Evolutionary conservation across 2,329 filamentous ascomycete genomes (phyloP).

Genomic region (Exophiala sp.): DNA sequence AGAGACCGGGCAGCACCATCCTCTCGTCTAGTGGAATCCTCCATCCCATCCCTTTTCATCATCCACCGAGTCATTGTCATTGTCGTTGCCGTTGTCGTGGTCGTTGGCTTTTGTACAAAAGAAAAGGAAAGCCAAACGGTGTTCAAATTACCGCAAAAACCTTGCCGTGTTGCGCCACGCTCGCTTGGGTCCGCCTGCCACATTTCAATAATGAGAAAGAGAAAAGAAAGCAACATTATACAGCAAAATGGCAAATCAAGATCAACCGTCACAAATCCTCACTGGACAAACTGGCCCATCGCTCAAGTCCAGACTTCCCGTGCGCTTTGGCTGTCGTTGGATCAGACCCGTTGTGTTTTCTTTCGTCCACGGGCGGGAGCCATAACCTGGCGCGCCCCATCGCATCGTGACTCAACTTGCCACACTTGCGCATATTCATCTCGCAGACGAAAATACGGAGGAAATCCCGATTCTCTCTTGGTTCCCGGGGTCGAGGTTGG

Average conservation of each 20-base stretch:
- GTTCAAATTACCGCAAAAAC: too few relatives aligned
- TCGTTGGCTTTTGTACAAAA: too few relatives aligned
- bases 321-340: neutral
- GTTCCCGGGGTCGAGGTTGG: constrained; percentile 52
- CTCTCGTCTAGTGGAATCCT: too few relatives aligned
- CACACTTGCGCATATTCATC: constrained; percentile 61
- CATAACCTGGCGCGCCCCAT: constrained; percentile 54
- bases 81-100: too few relatives aligned
- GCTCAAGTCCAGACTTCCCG: constrained; percentile 5
- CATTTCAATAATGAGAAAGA: too few relatives aligned
- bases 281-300: constrained; percentile 17
- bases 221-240: too few relatives aligned
- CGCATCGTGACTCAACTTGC: constrained; percentile 53
- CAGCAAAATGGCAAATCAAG: neutral
- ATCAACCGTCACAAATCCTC: constrained; percentile 14
- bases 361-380: constrained; percentile 50
- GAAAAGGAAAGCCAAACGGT: too few relatives aligned
- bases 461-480: constrained; percentile 59
- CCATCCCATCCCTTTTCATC: too few relatives aligned
- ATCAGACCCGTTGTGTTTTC: neutral
- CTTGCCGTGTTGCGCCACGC: too few relatives aligned
- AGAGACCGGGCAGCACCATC: too few relatives aligned
- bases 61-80: too few relatives aligned
- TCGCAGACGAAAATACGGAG: constrained; percentile 59
- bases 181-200: too few relatives aligned